These are phyloP conservation scores for Paraurostyla sp. DNA, from an alignment of 73 alveolate species.

Conservation along the genomic window DNA sequence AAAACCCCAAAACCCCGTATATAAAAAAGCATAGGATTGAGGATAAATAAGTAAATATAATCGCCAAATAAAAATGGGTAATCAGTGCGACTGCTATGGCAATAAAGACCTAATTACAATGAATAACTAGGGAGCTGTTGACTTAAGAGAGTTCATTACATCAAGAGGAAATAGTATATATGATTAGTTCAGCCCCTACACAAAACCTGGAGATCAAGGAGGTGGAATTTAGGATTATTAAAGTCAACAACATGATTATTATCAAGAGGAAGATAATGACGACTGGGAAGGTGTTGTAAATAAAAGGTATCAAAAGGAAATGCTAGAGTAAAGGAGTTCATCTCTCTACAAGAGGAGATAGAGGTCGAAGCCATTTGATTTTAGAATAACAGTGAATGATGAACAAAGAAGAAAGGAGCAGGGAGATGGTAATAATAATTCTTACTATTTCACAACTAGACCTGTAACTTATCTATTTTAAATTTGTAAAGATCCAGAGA, in stretches of 20 bases:
- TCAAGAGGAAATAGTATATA: neutral
- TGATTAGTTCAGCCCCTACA: neutral
- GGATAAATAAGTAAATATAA: no score
- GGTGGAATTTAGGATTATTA: neutral
- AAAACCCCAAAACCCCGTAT: no score
- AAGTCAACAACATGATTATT: neutral
- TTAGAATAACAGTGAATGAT: neutral
- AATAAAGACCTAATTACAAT: no score
- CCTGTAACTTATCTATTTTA: neutral
- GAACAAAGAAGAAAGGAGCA: neutral
- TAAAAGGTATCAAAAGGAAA: neutral
- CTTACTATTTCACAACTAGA: neutral
- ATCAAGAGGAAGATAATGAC: neutral
- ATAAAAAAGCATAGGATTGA: no score
- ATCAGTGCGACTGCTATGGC: no score
- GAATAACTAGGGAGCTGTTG: conserved; percentile 10
- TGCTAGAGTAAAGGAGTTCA: neutral
- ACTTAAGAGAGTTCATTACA: conserved; percentile 8
- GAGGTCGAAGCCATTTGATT: conserved; percentile 21
- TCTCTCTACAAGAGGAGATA: neutral
- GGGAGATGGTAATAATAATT: neutral
- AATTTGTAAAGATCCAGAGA: neutral
- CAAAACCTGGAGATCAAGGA: conserved; percentile 14
- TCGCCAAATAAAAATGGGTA: no score
- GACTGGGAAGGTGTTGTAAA: conserved; percentile 21